Percentiles rank a stretch among this genome's conserved stretches.
Evolutionary conservation across 768 basidiomycete genomes (phyloP).

Genomic region (Rhizopogon rudus): DNA sequence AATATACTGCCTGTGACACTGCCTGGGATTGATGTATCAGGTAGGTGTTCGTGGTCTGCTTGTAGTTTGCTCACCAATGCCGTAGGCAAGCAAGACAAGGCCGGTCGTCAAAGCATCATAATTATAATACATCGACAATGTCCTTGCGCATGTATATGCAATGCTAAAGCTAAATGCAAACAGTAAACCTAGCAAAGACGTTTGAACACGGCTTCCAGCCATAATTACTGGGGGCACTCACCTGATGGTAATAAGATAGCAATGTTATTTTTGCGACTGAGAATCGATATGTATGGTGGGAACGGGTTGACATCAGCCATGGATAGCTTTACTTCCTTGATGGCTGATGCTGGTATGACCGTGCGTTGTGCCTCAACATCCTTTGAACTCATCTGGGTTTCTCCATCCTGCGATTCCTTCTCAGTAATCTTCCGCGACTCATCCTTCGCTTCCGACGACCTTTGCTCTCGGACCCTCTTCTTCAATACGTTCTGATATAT

Average conservation of each 20-base stretch:
- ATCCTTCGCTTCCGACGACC: constrained; percentile 10
- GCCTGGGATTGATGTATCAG: constrained; percentile 25
- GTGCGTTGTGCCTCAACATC: constrained; percentile 15
- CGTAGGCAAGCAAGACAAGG: constrained; percentile 69
- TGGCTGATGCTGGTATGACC: constrained; percentile 8
- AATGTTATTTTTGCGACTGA: constrained; percentile 64
- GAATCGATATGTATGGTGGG: constrained; percentile 51
- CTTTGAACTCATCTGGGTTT: constrained; percentile 8
- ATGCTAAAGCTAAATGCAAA: constrained; percentile 71
- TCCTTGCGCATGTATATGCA: constrained; percentile 70
- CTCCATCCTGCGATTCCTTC: not conserved
- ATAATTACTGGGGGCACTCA: constrained; percentile 7
- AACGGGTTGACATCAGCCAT: constrained; percentile 71
- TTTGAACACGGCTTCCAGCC: not conserved
- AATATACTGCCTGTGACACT: constrained; percentile 48
- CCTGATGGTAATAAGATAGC: constrained; percentile 40
- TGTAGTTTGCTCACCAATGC: constrained; percentile 43
- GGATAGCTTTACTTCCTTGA: constrained; percentile 44
- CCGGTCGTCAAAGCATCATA: constrained; percentile 72
- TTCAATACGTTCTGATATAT: constrained; percentile 68
- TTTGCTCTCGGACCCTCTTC: constrained; percentile 29
- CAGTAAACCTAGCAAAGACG: constrained; percentile 47
- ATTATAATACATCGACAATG: constrained; percentile 56
- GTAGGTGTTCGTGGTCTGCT: not conserved
- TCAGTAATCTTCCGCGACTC: constrained; percentile 10